Evolutionary conservation across 1,284 basidiomycete species (phyloP).

Genomic region (Rhodotorula sp.): DNA sequence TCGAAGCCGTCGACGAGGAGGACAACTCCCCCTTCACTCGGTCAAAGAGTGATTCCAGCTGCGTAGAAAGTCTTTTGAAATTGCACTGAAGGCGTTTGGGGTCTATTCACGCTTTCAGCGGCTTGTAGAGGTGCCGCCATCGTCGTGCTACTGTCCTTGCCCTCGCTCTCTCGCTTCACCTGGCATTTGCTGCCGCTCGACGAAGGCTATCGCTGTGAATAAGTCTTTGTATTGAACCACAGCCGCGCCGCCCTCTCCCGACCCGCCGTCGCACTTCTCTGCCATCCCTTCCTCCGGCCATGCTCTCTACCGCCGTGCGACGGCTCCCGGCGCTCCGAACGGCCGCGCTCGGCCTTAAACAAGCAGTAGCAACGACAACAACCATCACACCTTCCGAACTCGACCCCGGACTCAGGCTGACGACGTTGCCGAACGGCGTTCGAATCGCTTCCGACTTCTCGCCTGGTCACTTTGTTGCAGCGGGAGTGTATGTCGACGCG

Average conservation of each 20-base stretch:
- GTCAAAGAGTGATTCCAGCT: too few species aligned
- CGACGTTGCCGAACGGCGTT: conserved; percentile 86
- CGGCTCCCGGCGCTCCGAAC: not conserved
- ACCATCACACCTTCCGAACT: conserved; percentile 23
- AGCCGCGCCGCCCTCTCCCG: not conserved
- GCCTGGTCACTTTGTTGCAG: conserved; percentile 90
- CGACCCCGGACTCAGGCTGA: conserved; percentile 52
- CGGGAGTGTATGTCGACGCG: conserved; percentile 90
- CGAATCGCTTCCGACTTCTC: conserved; percentile 87
- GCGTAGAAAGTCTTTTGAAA: too few species aligned
- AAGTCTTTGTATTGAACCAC: too few species aligned
- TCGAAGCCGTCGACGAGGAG: too few species aligned
- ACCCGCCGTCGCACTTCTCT: not conserved
- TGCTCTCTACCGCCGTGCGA: conserved; percentile 2
- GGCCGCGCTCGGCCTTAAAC: not conserved
- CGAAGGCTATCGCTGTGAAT: too few species aligned
- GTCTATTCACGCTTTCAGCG: too few species aligned
- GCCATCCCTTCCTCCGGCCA: not conserved
- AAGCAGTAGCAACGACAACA: not conserved
- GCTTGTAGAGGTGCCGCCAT: too few species aligned
- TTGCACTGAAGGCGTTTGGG: too few species aligned
- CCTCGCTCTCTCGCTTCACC: too few species aligned
- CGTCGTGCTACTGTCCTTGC: too few species aligned
- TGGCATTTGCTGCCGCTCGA: too few species aligned
- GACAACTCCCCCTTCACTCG: too few species aligned